Evolutionary conservation across 345 rosid species (phyloP), one percentile per base, ranked within the genome.

Genomic region (Camelina laxa): DNA sequence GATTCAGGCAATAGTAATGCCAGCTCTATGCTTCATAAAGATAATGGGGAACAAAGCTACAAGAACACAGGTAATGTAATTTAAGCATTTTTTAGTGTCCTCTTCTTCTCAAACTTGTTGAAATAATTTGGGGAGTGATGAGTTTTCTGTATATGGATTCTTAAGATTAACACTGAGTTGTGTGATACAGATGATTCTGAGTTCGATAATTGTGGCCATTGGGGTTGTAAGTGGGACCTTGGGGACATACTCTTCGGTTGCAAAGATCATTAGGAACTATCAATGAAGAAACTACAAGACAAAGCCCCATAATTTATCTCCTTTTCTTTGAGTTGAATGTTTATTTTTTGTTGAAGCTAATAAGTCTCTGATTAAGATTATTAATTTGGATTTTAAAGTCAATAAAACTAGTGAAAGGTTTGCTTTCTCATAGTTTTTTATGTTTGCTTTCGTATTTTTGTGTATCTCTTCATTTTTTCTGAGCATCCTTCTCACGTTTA

Each of bases 41-140:
- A 93, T 93, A 22, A 77, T 74, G 85, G 86, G 93, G 64, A 86
- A 69, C 56, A 91, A 82, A 83, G 96, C 96, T 44, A 78, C 97
- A 67, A 83, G 79, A 63, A 64, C 81, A 69, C 87, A 91, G 88
- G 97, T 89, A 68, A n/a, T 7, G 14, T 4, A 14, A n/a, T 17
- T 17, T 57, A 4, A 49, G 15, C 1, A 2, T 7, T 15, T 15
- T 12, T 33, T 30, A 35, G 50, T 70, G 17, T 17, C 15, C 12
- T 45, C 42, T 51, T 60, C 47, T 15, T 10, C 42, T 11, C 56
- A 20, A 20, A 2, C 1, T 27, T 51, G 30, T 19, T 67, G 48
- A 5, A 60, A 14, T 51, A 51, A 42, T 54, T 35, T 10, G 2
- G 45, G 65, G 64, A 31, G 17, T 27, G 7, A 15, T 45, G 14